phyloP scores from a whole-genome alignment of 345 rosid species.

The Laguncularia racemosa region DNA sequence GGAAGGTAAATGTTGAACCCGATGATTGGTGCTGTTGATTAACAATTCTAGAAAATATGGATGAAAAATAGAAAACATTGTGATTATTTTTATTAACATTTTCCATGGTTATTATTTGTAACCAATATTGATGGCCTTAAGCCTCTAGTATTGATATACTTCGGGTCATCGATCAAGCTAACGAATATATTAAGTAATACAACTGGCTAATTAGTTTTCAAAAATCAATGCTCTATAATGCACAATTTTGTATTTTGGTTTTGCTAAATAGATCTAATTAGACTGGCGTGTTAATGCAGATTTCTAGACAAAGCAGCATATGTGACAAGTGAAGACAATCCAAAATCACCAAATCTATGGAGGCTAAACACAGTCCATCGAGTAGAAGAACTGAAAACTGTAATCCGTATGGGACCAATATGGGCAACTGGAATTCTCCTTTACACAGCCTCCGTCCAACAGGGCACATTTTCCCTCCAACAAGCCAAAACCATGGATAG shows the following conservation, averaged over 20 bases:
- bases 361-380: conserved; percentile 74
- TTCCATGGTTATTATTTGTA: too few relatives aligned
- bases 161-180: too few relatives aligned
- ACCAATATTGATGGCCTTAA: too few relatives aligned
- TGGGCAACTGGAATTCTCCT: conserved; percentile 85
- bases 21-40: too few relatives aligned
- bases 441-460: conserved; percentile 73
- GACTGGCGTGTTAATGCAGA: conserved; percentile 15
- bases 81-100: too few relatives aligned
- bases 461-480: conserved; percentile 66
- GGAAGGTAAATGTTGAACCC: too few relatives aligned
- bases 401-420: conserved; percentile 85
- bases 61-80: too few relatives aligned
- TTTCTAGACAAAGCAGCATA: conserved; percentile 84
- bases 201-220: too few relatives aligned
- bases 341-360: conserved; percentile 55
- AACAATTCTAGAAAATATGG: too few relatives aligned
- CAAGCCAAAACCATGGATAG: conserved; percentile 89
- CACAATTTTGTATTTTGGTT: not conserved
- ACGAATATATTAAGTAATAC: too few relatives aligned
- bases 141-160: too few relatives aligned
- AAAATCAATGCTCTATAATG: too few relatives aligned
- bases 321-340: conserved; percentile 42
- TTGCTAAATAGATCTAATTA: not conserved
- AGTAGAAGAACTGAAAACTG: conserved; percentile 74